phyloP scores from a whole-genome alignment of 257 asterid genomes.

The Apocynum venetum region DNA sequence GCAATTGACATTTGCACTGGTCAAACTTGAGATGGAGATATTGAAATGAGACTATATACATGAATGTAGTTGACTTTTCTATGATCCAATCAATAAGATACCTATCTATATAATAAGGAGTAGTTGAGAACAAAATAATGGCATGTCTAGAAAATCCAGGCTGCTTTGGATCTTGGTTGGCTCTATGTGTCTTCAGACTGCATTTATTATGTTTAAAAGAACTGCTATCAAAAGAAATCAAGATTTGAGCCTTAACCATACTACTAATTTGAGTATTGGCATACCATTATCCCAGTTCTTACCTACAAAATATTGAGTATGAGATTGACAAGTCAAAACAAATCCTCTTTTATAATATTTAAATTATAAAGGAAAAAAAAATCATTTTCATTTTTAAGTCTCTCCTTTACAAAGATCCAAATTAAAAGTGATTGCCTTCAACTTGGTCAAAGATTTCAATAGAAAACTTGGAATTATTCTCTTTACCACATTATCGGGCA shows the following conservation, averaged over 20 bases:
- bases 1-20: constrained; percentile 30
- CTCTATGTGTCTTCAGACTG: constrained; percentile 10
- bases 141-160: constrained; percentile 20
- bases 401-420: no score
- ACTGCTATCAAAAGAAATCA: background rate
- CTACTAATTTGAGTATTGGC: background rate
- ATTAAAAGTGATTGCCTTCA: no score
- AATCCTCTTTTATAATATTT: background rate
- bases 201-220: constrained; percentile 1
- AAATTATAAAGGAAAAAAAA: background rate
- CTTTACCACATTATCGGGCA: no score
- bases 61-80: constrained; percentile 43
- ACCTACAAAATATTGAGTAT: background rate
- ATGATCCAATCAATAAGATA: constrained; percentile 5
- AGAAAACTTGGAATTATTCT: no score
- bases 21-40: constrained; percentile 14
- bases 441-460: no score
- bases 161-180: constrained; percentile 32
- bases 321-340: background rate
- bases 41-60: constrained; percentile 22
- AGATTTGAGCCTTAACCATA: background rate
- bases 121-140: constrained; percentile 28
- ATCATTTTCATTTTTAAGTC: no score
- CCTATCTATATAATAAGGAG: constrained; percentile 8
- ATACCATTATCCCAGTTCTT: background rate